Percentiles rank a stretch among this genome's conserved stretches.
phyloP scores from a whole-genome alignment of 2,329 filamentous ascomycete species.

The Aspergillus pseudoviridinutans region DNA sequence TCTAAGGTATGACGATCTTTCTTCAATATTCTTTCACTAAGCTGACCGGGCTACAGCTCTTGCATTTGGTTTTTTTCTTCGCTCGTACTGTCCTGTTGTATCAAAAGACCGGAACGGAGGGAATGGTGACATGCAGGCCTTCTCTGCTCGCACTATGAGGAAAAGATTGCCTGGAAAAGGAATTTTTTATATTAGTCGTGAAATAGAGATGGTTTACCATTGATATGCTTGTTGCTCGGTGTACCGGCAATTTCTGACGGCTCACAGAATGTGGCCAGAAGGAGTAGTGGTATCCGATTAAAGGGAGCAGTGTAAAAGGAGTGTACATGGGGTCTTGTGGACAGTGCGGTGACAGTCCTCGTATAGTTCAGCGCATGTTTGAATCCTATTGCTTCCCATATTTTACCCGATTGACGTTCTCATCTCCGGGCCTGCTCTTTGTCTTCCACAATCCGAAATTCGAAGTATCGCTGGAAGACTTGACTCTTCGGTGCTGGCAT shows the following conservation, averaged over 20 bases:
- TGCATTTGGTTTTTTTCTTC: constrained; percentile 31
- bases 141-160: constrained; percentile 39
- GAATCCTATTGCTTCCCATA: constrained; percentile 15
- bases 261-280: constrained; percentile 12
- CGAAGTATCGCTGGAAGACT: constrained; percentile 6
- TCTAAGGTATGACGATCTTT: constrained; percentile 65
- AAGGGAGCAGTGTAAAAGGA: constrained; percentile 14
- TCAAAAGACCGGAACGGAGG: constrained; percentile 39
- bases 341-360: constrained; percentile 19
- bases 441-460: constrained; percentile 4
- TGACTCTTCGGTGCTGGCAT: constrained; percentile 5
- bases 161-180: constrained; percentile 38
- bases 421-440: constrained; percentile 13
- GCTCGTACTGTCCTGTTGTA: constrained; percentile 40
- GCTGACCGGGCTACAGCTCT: constrained; percentile 8
- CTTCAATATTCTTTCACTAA: not conserved
- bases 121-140: constrained; percentile 34
- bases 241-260: constrained; percentile 14
- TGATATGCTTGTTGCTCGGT: constrained; percentile 20
- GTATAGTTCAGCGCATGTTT: constrained; percentile 23
- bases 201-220: constrained; percentile 36
- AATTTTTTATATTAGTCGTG: constrained; percentile 36
- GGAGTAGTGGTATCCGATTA: constrained; percentile 4
- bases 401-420: constrained; percentile 15
- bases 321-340: constrained; percentile 19